These are phyloP conservation scores for Komagataella pseudopastoris DNA, from an alignment of 805 yeast genomes.

Conservation along the genomic window DNA sequence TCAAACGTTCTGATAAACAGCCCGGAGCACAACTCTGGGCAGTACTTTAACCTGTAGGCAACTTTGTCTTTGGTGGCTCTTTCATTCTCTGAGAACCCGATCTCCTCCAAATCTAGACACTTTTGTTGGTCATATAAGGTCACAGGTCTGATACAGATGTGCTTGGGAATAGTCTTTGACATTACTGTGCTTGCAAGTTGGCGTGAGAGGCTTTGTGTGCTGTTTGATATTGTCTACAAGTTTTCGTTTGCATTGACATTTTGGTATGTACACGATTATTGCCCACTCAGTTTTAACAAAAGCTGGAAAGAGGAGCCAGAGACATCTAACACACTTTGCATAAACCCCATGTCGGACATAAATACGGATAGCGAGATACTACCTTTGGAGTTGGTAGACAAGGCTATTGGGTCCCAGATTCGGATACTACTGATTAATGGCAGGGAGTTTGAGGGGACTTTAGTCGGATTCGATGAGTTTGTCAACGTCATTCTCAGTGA, in stretches of 20 bases:
- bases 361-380: slow-evolving; percentile 16
- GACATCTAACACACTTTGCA: not conserved
- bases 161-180: slow-evolving; percentile 27
- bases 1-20: slow-evolving; percentile 63
- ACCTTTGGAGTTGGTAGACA: slow-evolving; percentile 82
- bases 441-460: slow-evolving; percentile 77
- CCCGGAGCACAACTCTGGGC: slow-evolving; percentile 90
- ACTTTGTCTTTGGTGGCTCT: slow-evolving; percentile 52
- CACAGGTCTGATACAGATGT: slow-evolving; percentile 63
- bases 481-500: slow-evolving; percentile 84
- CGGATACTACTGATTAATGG: slow-evolving; percentile 53
- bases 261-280: not conserved
- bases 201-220: not conserved
- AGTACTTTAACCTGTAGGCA: slow-evolving; percentile 56
- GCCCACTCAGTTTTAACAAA: not conserved
- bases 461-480: slow-evolving; percentile 90
- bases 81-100: slow-evolving; percentile 61
- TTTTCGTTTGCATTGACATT: not conserved
- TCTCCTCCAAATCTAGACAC: slow-evolving; percentile 44
- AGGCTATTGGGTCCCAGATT: slow-evolving; percentile 68
- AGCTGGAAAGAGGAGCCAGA: not conserved
- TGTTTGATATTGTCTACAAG: not conserved
- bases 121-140: slow-evolving; percentile 59
- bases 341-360: slow-evolving; percentile 1
- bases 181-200: not conserved